phyloP scores from a whole-genome alignment of 2,329 filamentous ascomycete genomes.

The Rutstroemia sp. region DNA sequence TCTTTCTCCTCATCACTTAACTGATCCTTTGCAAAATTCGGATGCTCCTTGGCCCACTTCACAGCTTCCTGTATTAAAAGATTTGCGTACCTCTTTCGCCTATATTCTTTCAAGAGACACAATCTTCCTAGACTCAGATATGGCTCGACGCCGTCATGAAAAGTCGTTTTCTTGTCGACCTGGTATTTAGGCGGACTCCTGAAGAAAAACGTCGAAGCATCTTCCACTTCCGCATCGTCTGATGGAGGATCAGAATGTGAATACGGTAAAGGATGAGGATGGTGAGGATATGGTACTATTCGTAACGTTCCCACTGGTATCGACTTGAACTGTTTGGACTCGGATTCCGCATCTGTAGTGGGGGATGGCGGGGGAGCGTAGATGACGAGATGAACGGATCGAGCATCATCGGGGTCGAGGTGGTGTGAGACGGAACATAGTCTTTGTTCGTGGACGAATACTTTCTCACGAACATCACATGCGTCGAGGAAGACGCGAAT shows the following conservation, averaged over 20 bases:
- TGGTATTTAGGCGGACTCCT: slow-evolving; percentile 13
- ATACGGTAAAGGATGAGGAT: background rate
- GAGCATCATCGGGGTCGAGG: slow-evolving; percentile 3
- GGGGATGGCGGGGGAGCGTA: background rate
- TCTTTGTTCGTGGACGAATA: slow-evolving; percentile 3
- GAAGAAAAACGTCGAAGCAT: background rate
- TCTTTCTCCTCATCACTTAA: slow-evolving; percentile 33
- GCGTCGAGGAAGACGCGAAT: background rate
- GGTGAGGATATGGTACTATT: background rate
- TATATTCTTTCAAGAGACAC: slow-evolving; percentile 59
- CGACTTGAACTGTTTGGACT: background rate
- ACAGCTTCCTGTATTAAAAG: slow-evolving; percentile 61
- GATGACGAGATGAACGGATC: slow-evolving; percentile 1
- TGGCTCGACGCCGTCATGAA: slow-evolving; percentile 58
- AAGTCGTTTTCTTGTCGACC: slow-evolving; percentile 34
- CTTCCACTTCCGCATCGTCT: background rate
- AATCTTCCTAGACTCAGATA: slow-evolving; percentile 80
- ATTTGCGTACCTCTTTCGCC: slow-evolving; percentile 56
- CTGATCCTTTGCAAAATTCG: slow-evolving; percentile 37
- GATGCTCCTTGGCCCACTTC: slow-evolving; percentile 60
- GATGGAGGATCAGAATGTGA: background rate
- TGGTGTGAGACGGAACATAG: background rate
- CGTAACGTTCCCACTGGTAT: slow-evolving; percentile 1
- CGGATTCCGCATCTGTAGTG: background rate
- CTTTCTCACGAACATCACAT: slow-evolving; percentile 1